Percentiles rank a stretch among this genome's conserved stretches.
These are phyloP conservation scores for Lonicera japonica DNA, from an alignment of 129 eudicot genomes.

Conservation along the genomic window DNA sequence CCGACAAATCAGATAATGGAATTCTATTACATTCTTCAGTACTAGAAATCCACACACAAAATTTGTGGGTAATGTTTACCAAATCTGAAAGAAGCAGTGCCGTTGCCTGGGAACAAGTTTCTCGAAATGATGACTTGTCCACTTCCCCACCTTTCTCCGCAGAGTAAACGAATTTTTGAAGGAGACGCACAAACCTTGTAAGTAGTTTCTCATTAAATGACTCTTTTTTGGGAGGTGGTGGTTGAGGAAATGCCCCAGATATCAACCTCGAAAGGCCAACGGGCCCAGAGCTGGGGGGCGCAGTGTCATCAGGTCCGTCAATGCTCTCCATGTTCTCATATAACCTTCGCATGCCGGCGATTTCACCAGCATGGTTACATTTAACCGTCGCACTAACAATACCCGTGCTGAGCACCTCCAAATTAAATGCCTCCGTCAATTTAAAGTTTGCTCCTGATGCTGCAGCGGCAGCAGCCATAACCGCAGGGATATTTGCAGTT, in stretches of 20 bases:
- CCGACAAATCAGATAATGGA: conserved; percentile 7
- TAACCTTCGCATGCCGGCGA: conserved; percentile 96
- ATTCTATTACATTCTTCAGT: not conserved
- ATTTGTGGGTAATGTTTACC: conserved; percentile 34
- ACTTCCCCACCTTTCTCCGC: conserved; percentile 86
- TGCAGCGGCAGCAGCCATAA: conserved; percentile 99
- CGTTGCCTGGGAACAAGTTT: conserved; percentile 94
- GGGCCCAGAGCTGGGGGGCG: not conserved
- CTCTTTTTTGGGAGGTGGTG: conserved; percentile 44
- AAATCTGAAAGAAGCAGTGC: conserved; percentile 89
- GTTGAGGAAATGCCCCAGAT: conserved; percentile 45
- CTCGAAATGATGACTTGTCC: conserved; percentile 91
- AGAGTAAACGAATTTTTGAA: conserved; percentile 77
- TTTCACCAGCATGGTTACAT: conserved; percentile 96
- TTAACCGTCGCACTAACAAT: conserved; percentile 93
- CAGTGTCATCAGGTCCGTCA: conserved; percentile 55
- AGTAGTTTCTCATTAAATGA: conserved; percentile 75
- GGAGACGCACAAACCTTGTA: conserved; percentile 72
- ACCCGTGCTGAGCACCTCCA: conserved; percentile 95
- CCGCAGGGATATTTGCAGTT: conserved; percentile 98
- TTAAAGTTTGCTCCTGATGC: conserved; percentile 94
- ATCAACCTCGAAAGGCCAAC: conserved; percentile 20
- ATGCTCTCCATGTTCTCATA: conserved; percentile 73
- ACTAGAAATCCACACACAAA: not conserved
- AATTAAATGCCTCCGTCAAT: conserved; percentile 67